Evolutionary conservation across 139 green algal species (phyloP).

Genomic region (Micractinium conductrix): DNA sequence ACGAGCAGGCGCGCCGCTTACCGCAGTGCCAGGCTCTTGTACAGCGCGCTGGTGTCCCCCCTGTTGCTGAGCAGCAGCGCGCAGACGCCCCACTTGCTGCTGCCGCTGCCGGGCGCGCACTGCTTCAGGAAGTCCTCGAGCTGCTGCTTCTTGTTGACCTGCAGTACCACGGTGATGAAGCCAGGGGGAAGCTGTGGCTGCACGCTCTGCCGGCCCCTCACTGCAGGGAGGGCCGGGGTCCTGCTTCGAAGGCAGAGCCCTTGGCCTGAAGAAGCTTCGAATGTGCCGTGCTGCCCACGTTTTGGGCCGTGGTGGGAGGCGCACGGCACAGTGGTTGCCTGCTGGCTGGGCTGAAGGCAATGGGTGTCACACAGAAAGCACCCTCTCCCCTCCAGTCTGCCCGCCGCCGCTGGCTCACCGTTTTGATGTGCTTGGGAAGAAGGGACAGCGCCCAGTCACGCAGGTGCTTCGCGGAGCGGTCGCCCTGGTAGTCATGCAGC

Average conservation of each 20-base stretch:
- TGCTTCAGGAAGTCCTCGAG: constrained; percentile 42
- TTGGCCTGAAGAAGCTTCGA: too few species aligned
- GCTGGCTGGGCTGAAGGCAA: too few species aligned
- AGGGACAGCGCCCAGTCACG: constrained; percentile 73
- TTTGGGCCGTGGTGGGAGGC: too few species aligned
- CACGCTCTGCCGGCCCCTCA: too few species aligned
- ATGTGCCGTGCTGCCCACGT: too few species aligned
- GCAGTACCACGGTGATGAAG: background rate
- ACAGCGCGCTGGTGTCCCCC: constrained; percentile 45
- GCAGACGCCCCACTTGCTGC: constrained; percentile 66
- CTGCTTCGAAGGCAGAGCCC: too few species aligned
- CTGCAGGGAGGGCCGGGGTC: too few species aligned
- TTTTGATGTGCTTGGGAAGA: constrained; percentile 62
- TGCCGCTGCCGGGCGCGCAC: constrained; percentile 6
- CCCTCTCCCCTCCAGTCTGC: too few species aligned
- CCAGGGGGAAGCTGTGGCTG: background rate
- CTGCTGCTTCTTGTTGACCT: background rate
- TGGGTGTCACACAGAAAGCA: too few species aligned
- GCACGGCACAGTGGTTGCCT: too few species aligned
- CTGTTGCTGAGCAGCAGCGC: constrained; percentile 82
- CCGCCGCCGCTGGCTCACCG: constrained; percentile 20
- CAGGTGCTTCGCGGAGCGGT: constrained; percentile 63
- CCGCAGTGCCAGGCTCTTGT: constrained; percentile 59
- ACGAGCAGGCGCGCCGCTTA: background rate
- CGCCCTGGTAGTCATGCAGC: constrained; percentile 70